Evolutionary conservation across 139 green algal species (phyloP), one percentile per base, ranked within the genome.

Genomic region (Chlamydomonas asymmetrica): DNA sequence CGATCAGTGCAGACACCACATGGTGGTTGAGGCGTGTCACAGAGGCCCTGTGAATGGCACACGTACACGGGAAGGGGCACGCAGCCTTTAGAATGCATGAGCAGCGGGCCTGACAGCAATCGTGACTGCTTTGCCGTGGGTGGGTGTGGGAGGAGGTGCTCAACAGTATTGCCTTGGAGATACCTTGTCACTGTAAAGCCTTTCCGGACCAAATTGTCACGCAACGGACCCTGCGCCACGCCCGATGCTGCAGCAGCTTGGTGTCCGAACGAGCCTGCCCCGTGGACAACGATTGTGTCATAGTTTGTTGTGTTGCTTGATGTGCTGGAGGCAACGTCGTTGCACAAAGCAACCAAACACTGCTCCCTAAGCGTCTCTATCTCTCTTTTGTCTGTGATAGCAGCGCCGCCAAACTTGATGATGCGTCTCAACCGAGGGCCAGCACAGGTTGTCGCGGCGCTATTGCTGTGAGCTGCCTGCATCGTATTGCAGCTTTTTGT

Each of bases 261-360:
- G 72, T 94, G 89, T 1, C 89, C 89, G 66, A 91, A 94, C 18
- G 78, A 88, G n/a, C 89, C 89, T n/a, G 89, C 89, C 3, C 89
- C 89, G 35, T 94, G 89, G 0, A 94, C 85, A 1, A 92, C 48
- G 0, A 90, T 74, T 0, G 57, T 76, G 32, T 37, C 39, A 32
- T 56, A 32, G 68, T n/a, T n/a, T n/a, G n/a, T n/a, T n/a, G n/a
- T n/a, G n/a, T n/a, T n/a, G 48, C 48, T 27, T 20, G 16, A 20
- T 20, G 48, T 56, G 20, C 48, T 16, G 16, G 48, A 27, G 48
- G 48, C 48, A 56, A 56, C 66, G 13, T 16, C 16, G 29, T 10
- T 18, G 16, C 60, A 40, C 7, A 48, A 40, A 25, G 8, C 13
- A n/a, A n/a, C n/a, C n/a, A n/a, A n/a, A n/a, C n/a, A n/a, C n/a